Base-by-base conservation (phyloP, 2,329 filamentous ascomycete genomes). In the Plectosphaerella plurivora region DNA sequence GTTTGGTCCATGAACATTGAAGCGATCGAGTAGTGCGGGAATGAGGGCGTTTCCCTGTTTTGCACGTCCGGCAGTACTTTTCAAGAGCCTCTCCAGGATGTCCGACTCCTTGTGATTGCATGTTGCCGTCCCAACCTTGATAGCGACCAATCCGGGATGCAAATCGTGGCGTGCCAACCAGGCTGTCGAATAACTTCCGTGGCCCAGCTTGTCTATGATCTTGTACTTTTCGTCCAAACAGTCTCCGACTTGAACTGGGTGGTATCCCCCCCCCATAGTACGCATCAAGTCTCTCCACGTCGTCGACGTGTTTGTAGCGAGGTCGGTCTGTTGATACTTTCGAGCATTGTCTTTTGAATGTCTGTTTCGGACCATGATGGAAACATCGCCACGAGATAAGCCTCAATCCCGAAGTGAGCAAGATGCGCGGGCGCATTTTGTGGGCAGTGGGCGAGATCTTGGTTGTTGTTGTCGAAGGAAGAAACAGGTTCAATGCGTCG, bases 121-220 rank as follows among this genome's bases (percentile, higher is more conserved):
- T 8, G 37, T 20, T 24, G 47, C 47, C 35, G 47, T 49, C 18
- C 47, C 35, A 14, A 49, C 35, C 16, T 49, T 49, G 35, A 49
- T 11, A 8, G 47, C 47, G 16, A 41, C 47, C 3, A 24, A 35
- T 39, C 36, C 11, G 33, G 35, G 36, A 35, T 25, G 47, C 18
- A 5, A 24, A 3, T 49, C 10, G 16, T 49, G 33, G 15, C 48
- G 49, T 24, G 54, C 55, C 22, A 57, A 39, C 54, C 53, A 57
- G 39, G 55, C 50, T 15, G 52, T 57, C 35, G 51, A 55, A 48
- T 53, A 55, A 35, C 55, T 53, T n/a, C 55, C 55, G 22, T 55
- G 53, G 55, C 55, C 55, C 24, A 57, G 53, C 45, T 55, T 57
- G 49, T 57, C 51, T 15, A 57, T 46, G 37, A 57, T 45, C 51